These are phyloP conservation scores for Zygoascus tannicola DNA, from an alignment of 805 yeast genomes.

Conservation along the genomic window DNA sequence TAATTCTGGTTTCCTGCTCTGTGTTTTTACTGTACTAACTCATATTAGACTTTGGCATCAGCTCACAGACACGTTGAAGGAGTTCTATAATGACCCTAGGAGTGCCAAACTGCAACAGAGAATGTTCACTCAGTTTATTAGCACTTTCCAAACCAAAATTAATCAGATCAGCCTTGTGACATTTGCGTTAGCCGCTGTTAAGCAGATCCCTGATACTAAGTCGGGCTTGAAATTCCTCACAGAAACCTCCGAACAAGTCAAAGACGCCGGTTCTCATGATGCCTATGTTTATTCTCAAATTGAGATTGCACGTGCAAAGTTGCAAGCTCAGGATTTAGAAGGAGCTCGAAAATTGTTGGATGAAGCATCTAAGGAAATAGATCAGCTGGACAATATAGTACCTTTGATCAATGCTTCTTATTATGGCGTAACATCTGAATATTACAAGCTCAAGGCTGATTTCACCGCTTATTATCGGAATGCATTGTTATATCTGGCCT, in stretches of 20 bases:
- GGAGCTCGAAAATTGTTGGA: constrained; percentile 65
- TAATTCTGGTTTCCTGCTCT: too few relatives aligned
- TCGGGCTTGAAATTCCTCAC: constrained; percentile 46
- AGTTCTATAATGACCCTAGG: constrained; percentile 48
- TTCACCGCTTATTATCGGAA: constrained; percentile 75
- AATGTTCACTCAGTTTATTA: constrained; percentile 62
- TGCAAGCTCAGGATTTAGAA: constrained; percentile 44
- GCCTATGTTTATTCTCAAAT: constrained; percentile 52
- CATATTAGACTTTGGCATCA: constrained; percentile 76
- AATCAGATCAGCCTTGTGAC: constrained; percentile 73
- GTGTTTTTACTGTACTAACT: too few relatives aligned
- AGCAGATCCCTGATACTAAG: constrained; percentile 32
- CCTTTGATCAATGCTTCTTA: constrained; percentile 69
- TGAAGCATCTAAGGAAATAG: constrained; percentile 47
- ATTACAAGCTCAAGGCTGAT: constrained; percentile 64
- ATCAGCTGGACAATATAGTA: constrained; percentile 46
- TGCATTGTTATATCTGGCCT: constrained; percentile 72
- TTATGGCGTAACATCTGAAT: constrained; percentile 70
- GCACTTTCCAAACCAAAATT: constrained; percentile 56
- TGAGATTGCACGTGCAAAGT: constrained; percentile 66
- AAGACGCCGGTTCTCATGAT: constrained; percentile 31
- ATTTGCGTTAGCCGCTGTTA: constrained; percentile 51
- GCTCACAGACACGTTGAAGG: constrained; percentile 57
- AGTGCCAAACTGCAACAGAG: constrained; percentile 50
- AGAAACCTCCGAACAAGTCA: constrained; percentile 38